Evolutionary conservation across 768 basidiomycete species (phyloP), one percentile per base, ranked within the genome.

Genomic region (Lentinus tigrinus): DNA sequence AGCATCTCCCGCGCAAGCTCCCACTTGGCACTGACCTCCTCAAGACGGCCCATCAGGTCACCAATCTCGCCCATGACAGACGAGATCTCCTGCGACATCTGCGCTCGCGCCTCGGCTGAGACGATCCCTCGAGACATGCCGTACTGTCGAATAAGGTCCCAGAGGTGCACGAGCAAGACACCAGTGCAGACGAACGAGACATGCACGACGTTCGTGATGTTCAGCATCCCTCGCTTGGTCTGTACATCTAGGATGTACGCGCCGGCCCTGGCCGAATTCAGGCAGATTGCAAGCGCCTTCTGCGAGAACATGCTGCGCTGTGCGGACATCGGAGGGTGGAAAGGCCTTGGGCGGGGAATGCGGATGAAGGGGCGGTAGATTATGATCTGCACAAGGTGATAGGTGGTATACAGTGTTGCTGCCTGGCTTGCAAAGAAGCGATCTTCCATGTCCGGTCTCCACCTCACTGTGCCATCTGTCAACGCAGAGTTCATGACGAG

Each of bases 321-420:
- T 28, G 44, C 13, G 36, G 50, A 23, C 17, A 27, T 13, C 19
- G 39, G 51, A 78, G 78, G 58, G 77, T 36, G 8, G 14, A 40
- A 11, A 1, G 49, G 37, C 5, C 17, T 16, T 0, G n/a, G 44
- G 23, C 58, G 64, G 11, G 65, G 57, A 17, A 58, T 40, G 0
- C 86, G 87, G 55, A 93, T 85, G 72, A 91, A 92, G 0, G 89
- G 86, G 2, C 90, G 85, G 69, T 93, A 90, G 38, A 91, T 78
- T 36, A 89, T 75, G 60, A 93, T 91, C 69, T 88, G 85, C 14
- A 84, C 73, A 55, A 86, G 77, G 63, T 90, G 81, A 67, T 80
- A 84, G 2, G 73, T 67, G 3, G 74, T 65, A 56, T 78, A 76
- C 1, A 84, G 68, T 9, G 72, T 69, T 1, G 78, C 77, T 0